These are phyloP conservation scores for Carex cristatella DNA, from an alignment of 176 grass and related monocot genomes.

Conservation along the genomic window DNA sequence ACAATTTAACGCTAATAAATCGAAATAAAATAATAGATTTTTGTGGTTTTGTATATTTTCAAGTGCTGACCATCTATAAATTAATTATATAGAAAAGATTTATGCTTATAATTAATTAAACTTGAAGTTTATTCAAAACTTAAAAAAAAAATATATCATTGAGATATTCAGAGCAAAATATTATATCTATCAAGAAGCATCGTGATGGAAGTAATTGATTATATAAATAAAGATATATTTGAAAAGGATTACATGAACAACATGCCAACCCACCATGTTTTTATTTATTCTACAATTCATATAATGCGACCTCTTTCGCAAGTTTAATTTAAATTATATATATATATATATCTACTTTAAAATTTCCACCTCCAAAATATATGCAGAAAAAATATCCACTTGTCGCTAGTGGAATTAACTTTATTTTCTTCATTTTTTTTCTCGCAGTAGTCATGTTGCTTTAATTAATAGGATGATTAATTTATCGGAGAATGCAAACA, in stretches of 20 bases:
- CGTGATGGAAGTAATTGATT: conserved; percentile 5
- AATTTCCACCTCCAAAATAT: neutral
- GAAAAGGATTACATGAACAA: neutral
- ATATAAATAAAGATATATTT: neutral
- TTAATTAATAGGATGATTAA: neutral
- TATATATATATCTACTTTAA: neutral
- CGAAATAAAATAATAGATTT: neutral
- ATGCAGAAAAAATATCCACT: neutral
- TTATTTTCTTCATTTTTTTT: neutral
- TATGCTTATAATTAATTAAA: neutral
- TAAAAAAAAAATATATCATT: neutral
- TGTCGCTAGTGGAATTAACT: neutral
- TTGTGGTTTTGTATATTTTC: neutral
- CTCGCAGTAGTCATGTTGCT: neutral
- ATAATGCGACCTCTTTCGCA: neutral
- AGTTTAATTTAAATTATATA: neutral
- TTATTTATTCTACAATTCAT: neutral
- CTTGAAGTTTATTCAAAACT: neutral
- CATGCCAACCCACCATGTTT: conserved; percentile 3
- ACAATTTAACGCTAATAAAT: neutral
- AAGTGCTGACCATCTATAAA: neutral
- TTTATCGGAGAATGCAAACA: neutral
- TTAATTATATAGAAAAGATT: neutral
- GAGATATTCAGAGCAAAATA: neutral
- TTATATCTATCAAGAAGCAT: neutral